Percentiles rank a stretch among this genome's conserved stretches.
phyloP scores from a whole-genome alignment of 1,139 yeast genomes.

The Saccharomyces uvarum region DNA sequence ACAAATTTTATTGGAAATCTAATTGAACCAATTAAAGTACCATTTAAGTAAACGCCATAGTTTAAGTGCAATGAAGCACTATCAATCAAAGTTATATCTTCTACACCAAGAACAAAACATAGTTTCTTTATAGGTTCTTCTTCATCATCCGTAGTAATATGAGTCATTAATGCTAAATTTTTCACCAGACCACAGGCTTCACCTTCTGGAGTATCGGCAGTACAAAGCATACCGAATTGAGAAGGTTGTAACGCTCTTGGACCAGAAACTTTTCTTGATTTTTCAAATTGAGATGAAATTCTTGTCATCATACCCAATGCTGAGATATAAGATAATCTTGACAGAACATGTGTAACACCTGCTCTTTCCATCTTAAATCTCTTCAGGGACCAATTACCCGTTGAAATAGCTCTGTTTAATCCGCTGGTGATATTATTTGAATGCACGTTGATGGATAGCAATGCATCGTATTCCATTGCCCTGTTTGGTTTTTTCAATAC shows the following conservation, averaged over 20 bases:
- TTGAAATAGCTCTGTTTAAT: slow-evolving; percentile 89
- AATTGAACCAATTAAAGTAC: slow-evolving; percentile 88
- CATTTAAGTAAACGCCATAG: slow-evolving; percentile 81
- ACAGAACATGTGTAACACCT: slow-evolving; percentile 94
- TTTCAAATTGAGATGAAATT: slow-evolving; percentile 95
- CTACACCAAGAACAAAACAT: slow-evolving; percentile 82
- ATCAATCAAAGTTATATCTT: slow-evolving; percentile 71
- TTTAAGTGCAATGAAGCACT: slow-evolving; percentile 78
- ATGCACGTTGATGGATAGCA: slow-evolving; percentile 79
- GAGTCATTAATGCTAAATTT: slow-evolving; percentile 95
- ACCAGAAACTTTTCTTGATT: slow-evolving; percentile 94
- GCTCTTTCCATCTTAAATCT: slow-evolving; percentile 99
- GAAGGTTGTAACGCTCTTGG: slow-evolving; percentile 99
- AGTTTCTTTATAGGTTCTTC: slow-evolving; percentile 76
- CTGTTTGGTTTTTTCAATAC: slow-evolving; percentile 88
- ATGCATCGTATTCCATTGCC: slow-evolving; percentile 91
- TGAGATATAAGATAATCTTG: slow-evolving; percentile 83
- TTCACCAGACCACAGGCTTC: slow-evolving; percentile 99
- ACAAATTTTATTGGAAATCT: slow-evolving; percentile 81
- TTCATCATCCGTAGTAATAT: slow-evolving; percentile 96
- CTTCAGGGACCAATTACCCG: slow-evolving; percentile 97
- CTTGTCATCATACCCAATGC: slow-evolving; percentile 99
- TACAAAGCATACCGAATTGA: slow-evolving; percentile 97
- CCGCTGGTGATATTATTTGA: slow-evolving; percentile 92
- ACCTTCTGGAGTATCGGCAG: slow-evolving; percentile 99